A percentile compares a stretch with the other conserved stretches of the same genome.
These are phyloP conservation scores for Alternaria sp. DNA, from an alignment of 2,329 filamentous ascomycete species.

Conservation along the genomic window DNA sequence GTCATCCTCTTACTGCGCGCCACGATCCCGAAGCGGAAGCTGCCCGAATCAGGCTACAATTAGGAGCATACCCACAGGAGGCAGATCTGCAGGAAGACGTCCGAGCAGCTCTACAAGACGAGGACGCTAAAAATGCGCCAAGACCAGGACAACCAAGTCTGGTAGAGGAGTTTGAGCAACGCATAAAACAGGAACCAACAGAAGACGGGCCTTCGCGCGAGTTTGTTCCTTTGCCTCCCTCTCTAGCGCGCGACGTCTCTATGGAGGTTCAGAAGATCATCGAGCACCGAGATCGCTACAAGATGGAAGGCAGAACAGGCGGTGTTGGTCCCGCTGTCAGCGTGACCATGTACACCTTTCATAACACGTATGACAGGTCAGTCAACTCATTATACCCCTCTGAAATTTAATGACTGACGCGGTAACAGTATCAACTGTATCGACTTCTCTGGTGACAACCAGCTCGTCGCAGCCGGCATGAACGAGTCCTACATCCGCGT, in stretches of 20 bases:
- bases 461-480: conserved; percentile 87
- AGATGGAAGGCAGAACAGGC: conserved; percentile 83
- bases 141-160: conserved; percentile 75
- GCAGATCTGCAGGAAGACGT: conserved; percentile 83
- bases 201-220: conserved; percentile 81
- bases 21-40: conserved; percentile 67
- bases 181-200: conserved; percentile 88
- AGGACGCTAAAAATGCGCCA: conserved; percentile 81
- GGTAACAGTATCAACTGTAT: conserved; percentile 81
- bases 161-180: conserved; percentile 86
- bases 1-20: conserved; percentile 67
- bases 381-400: conserved; percentile 33
- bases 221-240: conserved; percentile 86
- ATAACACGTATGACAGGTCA: conserved; percentile 92
- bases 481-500: conserved; percentile 95
- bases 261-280: conserved; percentile 95
- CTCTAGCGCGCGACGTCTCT: conserved; percentile 86
- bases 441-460: conserved; percentile 92
- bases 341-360: conserved; percentile 97
- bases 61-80: conserved; percentile 87
- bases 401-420: not conserved
- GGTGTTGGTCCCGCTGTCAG: conserved; percentile 85
- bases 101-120: conserved; percentile 83
- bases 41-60: conserved; percentile 65
- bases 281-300: conserved; percentile 91